A percentile compares a stretch with the other conserved stretches of the same genome.
phyloP scores from a whole-genome alignment of 257 asterid species.

The Sherardia arvensis region DNA sequence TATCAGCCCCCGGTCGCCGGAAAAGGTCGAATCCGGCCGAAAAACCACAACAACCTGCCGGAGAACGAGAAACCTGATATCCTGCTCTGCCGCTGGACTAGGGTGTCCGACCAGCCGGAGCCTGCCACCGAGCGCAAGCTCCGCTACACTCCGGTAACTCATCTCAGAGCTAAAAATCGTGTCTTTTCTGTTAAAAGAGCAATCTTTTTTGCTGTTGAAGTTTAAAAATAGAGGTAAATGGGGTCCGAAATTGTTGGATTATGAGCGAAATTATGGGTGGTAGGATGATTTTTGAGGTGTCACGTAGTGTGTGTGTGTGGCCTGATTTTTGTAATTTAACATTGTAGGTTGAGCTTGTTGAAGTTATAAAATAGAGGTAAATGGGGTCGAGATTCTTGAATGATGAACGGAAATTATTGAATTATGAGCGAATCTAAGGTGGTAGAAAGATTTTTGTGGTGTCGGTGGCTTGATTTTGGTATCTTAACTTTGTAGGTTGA shows the following conservation, averaged over 20 bases:
- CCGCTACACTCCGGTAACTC: constrained; percentile 65
- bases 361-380: neutral
- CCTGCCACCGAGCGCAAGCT: constrained; percentile 59
- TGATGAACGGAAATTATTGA: neutral
- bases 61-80: constrained; percentile 28
- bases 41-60: constrained; percentile 2
- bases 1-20: constrained; percentile 18
- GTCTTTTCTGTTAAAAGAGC: neutral
- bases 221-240: neutral
- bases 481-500: no score
- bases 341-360: constrained; percentile 32
- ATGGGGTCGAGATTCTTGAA: neutral
- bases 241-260: neutral
- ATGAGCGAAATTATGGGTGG: neutral
- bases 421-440: no score
- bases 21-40: neutral
- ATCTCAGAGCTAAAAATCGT: neutral
- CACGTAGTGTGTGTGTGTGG: neutral
- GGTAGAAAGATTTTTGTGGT: no score
- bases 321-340: neutral
- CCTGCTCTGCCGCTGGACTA: constrained; percentile 82
- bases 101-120: constrained; percentile 24
- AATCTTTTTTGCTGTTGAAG: neutral
- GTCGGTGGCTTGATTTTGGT: no score
- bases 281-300: neutral